phyloP scores from a whole-genome alignment of 192 early-diverging fungal species.

The Rhizophagus sp. region DNA sequence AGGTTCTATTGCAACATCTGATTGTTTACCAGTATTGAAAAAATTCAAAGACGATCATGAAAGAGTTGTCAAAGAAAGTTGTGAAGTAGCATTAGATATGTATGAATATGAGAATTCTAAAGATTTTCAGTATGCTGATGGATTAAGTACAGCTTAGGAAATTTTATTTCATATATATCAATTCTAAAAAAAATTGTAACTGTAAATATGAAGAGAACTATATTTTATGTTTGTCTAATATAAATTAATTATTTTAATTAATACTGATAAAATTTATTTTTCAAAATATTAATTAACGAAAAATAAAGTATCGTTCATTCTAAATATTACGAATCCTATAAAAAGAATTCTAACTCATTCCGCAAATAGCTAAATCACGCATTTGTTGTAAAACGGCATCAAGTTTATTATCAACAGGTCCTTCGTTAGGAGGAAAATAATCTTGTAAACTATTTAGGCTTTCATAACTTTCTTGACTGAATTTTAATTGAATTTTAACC shows the following conservation, averaged over 20 bases:
- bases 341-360: slow-evolving; percentile 47
- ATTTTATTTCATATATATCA: not conserved
- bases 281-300: too few relatives aligned
- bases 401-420: slow-evolving; percentile 68
- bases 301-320: too few relatives aligned
- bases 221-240: too few relatives aligned
- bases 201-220: too few relatives aligned
- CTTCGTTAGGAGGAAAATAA: slow-evolving; percentile 55
- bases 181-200: too few relatives aligned
- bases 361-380: slow-evolving; percentile 89
- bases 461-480: slow-evolving; percentile 80
- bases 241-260: too few relatives aligned
- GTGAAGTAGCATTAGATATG: slow-evolving; percentile 95
- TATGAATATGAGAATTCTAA: slow-evolving; percentile 85
- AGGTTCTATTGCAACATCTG: slow-evolving; percentile 90
- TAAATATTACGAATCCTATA: not conserved
- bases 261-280: too few relatives aligned
- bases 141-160: not conserved
- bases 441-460: slow-evolving; percentile 68
- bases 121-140: slow-evolving; percentile 65
- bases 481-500: slow-evolving; percentile 90
- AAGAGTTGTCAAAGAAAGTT: slow-evolving; percentile 87
- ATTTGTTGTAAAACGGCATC: slow-evolving; percentile 87
- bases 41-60: slow-evolving; percentile 75
- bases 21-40: slow-evolving; percentile 74